Percentiles rank a stretch among this genome's conserved stretches.
Evolutionary conservation across 495 filamentous ascomycete genomes (phyloP).

Genomic region (Pyrenula aspistea): DNA sequence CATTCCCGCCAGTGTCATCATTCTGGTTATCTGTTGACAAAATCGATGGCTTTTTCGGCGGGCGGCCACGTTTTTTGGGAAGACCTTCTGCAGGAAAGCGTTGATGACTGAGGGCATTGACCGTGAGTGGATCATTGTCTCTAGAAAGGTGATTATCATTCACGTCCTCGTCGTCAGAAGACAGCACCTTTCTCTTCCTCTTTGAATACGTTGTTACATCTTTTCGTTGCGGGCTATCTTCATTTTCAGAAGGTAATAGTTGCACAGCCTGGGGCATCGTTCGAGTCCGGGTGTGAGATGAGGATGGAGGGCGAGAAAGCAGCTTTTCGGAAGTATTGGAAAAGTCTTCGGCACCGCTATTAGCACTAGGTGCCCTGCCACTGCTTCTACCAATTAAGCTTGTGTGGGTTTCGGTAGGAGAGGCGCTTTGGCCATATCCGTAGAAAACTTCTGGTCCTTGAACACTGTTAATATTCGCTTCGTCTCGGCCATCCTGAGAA

Average conservation of each 20-base stretch:
- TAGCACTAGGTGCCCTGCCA: too few relatives aligned
- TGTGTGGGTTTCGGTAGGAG: too few relatives aligned
- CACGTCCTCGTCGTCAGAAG: not conserved
- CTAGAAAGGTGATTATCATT: not conserved
- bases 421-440: too few relatives aligned
- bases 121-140: not conserved
- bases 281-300: too few relatives aligned
- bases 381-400: too few relatives aligned
- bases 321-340: too few relatives aligned
- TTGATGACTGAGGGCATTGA: not conserved
- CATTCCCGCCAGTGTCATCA: not conserved
- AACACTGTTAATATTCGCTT: too few relatives aligned
- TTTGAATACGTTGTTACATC: not conserved
- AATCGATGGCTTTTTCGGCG: not conserved
- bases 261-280: not conserved
- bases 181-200: not conserved
- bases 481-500: not conserved
- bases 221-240: not conserved
- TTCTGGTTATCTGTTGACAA: not conserved
- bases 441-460: too few relatives aligned
- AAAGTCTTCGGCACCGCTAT: too few relatives aligned
- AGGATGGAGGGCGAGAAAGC: too few relatives aligned
- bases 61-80: not conserved
- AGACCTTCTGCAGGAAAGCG: not conserved
- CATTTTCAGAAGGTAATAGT: not conserved